Percentiles rank a stretch among this genome's conserved stretches.
phyloP scores from a whole-genome alignment of 805 yeast genomes.

The Teunomyces tritomae region DNA sequence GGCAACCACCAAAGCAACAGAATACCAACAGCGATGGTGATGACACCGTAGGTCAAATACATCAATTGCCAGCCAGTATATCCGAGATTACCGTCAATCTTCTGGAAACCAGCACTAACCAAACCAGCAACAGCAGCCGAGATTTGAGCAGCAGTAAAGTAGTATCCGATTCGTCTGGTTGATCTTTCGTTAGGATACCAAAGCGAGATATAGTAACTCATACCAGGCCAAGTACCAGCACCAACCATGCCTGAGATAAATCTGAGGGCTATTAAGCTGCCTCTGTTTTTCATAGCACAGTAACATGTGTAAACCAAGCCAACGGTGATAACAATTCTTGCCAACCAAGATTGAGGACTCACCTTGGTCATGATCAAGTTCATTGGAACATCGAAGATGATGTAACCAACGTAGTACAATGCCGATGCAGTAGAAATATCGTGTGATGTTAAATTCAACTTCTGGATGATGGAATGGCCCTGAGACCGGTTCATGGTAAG shows the following conservation, averaged over 20 bases:
- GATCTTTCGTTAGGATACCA: conserved; percentile 83
- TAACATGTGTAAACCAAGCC: conserved; percentile 79
- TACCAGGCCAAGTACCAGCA: conserved; percentile 90
- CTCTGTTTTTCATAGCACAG: conserved; percentile 51
- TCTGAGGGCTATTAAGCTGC: conserved; percentile 68
- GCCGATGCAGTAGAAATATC: conserved; percentile 76
- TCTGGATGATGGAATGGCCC: conserved; percentile 59
- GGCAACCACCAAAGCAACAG: conserved; percentile 81
- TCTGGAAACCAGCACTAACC: conserved; percentile 85
- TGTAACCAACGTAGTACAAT: conserved; percentile 76
- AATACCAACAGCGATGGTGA: conserved; percentile 65
- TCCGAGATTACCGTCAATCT: conserved; percentile 70
- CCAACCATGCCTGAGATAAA: conserved; percentile 73
- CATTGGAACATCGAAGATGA: conserved; percentile 86
- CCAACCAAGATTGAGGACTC: conserved; percentile 82
- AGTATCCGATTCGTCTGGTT: conserved; percentile 80
- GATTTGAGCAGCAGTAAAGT: conserved; percentile 89
- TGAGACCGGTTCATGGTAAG: conserved; percentile 69
- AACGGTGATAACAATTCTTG: conserved; percentile 72
- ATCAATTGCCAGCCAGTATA: conserved; percentile 85
- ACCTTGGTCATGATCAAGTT: conserved; percentile 78
- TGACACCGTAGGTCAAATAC: conserved; percentile 70
- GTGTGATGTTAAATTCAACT: conserved; percentile 51
- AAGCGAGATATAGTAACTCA: conserved; percentile 76
- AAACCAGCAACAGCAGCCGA: conserved; percentile 88